Evolutionary conservation across 768 basidiomycete genomes (phyloP).

Genomic region (Lactarius akahatsu): DNA sequence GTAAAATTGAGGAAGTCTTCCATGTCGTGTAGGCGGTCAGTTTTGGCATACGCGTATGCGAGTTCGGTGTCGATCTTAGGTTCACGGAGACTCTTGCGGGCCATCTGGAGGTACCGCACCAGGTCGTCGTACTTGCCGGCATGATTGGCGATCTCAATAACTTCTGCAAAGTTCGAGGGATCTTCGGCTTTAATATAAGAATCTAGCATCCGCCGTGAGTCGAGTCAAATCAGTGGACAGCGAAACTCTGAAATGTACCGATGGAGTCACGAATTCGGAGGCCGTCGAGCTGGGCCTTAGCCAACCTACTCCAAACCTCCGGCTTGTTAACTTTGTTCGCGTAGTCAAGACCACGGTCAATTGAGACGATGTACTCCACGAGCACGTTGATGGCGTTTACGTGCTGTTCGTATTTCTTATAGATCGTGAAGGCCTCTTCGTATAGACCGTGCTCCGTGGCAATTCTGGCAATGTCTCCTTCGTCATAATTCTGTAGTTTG

Average conservation of each 20-base stretch:
- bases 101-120: conserved; percentile 97
- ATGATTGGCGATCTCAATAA: conserved; percentile 92
- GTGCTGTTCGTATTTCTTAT: conserved; percentile 96
- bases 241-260: conserved; percentile 45
- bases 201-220: conserved; percentile 46
- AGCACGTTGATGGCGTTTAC: conserved; percentile 95
- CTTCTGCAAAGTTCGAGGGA: conserved; percentile 89
- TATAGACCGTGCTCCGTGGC: conserved; percentile 94
- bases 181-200: conserved; percentile 99
- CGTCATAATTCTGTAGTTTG: conserved; percentile 94
- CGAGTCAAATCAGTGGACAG: conserved; percentile 11
- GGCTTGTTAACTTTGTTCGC: conserved; percentile 96
- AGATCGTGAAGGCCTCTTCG: conserved; percentile 96
- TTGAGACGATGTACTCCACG: conserved; percentile 96
- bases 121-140: conserved; percentile 93
- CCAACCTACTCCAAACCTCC: conserved; percentile 95
- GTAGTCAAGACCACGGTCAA: conserved; percentile 94
- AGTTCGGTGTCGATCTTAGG: conserved; percentile 98
- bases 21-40: conserved; percentile 97
- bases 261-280: conserved; percentile 98
- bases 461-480: conserved; percentile 92
- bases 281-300: conserved; percentile 98
- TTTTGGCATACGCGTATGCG: conserved; percentile 98
- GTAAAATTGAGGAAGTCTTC: conserved; percentile 99
- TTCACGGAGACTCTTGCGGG: conserved; percentile 93